These are phyloP conservation scores for Diophrys appendiculata DNA, from an alignment of 73 alveolate species.

Conservation along the genomic window DNA sequence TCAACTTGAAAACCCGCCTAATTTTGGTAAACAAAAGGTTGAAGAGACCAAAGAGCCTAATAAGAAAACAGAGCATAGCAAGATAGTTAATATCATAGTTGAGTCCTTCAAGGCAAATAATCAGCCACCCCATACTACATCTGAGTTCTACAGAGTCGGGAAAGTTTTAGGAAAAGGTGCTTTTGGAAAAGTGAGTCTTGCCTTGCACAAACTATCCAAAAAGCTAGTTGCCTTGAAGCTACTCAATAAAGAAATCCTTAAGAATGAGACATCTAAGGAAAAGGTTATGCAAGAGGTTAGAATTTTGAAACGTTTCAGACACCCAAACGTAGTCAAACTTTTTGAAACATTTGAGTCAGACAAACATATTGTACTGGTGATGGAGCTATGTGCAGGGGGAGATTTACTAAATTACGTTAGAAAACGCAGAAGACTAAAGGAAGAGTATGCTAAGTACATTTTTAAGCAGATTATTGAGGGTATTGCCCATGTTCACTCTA, in stretches of 20 bases:
- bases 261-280: conserved; percentile 16
- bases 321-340: conserved; percentile 62
- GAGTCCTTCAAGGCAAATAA: background rate
- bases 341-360: conserved; percentile 88
- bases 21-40: too few relatives aligned
- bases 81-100: background rate
- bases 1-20: too few relatives aligned
- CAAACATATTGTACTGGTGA: conserved; percentile 77
- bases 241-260: conserved; percentile 40
- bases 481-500: conserved; percentile 77
- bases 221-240: conserved; percentile 67
- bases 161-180: conserved; percentile 74
- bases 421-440: conserved; percentile 82
- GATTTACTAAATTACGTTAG: conserved; percentile 87
- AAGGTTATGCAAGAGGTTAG: conserved; percentile 10
- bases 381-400: conserved; percentile 92
- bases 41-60: conserved; percentile 2
- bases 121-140: conserved; percentile 19
- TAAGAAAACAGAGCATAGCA: background rate
- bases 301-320: conserved; percentile 7
- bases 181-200: conserved; percentile 72
- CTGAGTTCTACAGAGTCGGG: conserved; percentile 66
- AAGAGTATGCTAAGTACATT: conserved; percentile 78
- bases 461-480: conserved; percentile 89
- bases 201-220: conserved; percentile 60